Conservation (phyloP, 2,329 filamentous ascomycete genomes). For the Conoideocrella luteorostrata region DNA sequence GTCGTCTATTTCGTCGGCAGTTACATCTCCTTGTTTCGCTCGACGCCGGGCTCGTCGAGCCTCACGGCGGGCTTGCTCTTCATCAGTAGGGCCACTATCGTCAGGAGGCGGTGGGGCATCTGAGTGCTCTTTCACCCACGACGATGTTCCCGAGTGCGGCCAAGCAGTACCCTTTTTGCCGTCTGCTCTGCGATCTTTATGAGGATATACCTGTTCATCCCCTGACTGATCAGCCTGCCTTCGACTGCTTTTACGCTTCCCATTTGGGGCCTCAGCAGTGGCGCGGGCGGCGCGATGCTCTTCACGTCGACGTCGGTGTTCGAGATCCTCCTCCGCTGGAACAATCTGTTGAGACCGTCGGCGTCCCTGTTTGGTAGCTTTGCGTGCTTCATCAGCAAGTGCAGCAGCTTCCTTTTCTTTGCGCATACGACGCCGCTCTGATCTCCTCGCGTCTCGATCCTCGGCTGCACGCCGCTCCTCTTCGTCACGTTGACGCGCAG, state of each 20-base stretch:
- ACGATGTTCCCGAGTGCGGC: slow-evolving; percentile 59
- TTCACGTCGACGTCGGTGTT: slow-evolving; percentile 48
- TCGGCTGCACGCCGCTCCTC: slow-evolving; percentile 43
- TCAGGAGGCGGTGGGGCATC: slow-evolving; percentile 55
- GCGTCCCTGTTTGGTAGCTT: slow-evolving; percentile 41
- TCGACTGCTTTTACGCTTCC: slow-evolving; percentile 29
- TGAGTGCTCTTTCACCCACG: slow-evolving; percentile 60
- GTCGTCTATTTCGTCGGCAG: slow-evolving; percentile 38
- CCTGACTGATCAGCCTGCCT: slow-evolving; percentile 35
- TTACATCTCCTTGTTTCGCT: slow-evolving; percentile 34
- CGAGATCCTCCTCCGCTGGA: slow-evolving; percentile 40
- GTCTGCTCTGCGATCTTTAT: slow-evolving; percentile 29
- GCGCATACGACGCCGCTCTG: slow-evolving; percentile 43
- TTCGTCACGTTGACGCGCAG: slow-evolving; percentile 42
- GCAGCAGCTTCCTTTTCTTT: slow-evolving; percentile 41
- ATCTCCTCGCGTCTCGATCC: slow-evolving; percentile 41
- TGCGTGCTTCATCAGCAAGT: slow-evolving; percentile 38
- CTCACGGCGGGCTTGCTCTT: slow-evolving; percentile 45
- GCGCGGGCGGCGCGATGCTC: slow-evolving; percentile 40
- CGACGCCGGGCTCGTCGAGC: slow-evolving; percentile 40
- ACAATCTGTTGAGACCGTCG: slow-evolving; percentile 41
- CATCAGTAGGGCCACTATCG: slow-evolving; percentile 30
- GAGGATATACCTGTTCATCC: slow-evolving; percentile 39
- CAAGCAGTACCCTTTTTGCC: slow-evolving; percentile 37
- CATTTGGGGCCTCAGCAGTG: slow-evolving; percentile 33